A percentile compares a stretch with the other conserved stretches of the same genome.
Conservation (phyloP, 768 basidiomycete species). For the Termitomyces sp. region DNA sequence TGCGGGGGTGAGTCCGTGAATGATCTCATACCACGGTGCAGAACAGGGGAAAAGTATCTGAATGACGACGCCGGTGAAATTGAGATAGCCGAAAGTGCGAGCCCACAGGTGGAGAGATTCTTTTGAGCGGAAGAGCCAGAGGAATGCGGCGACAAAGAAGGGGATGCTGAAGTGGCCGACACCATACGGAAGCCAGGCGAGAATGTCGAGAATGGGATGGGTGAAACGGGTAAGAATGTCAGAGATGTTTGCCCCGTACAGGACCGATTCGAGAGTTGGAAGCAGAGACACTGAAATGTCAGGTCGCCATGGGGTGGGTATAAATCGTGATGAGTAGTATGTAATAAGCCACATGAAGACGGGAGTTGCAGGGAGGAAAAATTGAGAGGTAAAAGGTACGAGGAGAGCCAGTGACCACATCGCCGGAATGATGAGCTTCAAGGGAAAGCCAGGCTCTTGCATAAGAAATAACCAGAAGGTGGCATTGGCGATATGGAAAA, state of each 20-base stretch:
- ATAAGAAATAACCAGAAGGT: conserved; percentile 71
- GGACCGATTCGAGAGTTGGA: conserved; percentile 89
- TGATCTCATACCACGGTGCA: conserved; percentile 96
- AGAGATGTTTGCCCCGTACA: conserved; percentile 97
- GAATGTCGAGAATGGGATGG: conserved; percentile 84
- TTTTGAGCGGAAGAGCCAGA: conserved; percentile 88
- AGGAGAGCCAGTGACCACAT: conserved; percentile 65
- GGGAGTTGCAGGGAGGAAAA: conserved; percentile 85
- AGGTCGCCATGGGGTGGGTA: conserved; percentile 72
- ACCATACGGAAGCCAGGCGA: conserved; percentile 98
- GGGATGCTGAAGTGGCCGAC: conserved; percentile 86
- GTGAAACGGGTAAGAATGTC: conserved; percentile 95
- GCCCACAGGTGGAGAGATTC: conserved; percentile 81
- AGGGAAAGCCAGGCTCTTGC: conserved; percentile 60
- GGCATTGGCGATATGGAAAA: conserved; percentile 59
- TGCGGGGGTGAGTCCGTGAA: conserved; percentile 93
- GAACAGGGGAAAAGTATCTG: conserved; percentile 91
- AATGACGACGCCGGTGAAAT: conserved; percentile 77
- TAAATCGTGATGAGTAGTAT: conserved; percentile 84
- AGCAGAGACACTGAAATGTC: conserved; percentile 87
- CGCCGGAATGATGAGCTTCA: conserved; percentile 73
- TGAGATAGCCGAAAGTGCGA: conserved; percentile 89
- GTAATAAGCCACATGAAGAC: conserved; percentile 82
- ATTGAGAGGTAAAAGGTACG: conserved; percentile 84
- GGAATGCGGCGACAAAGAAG: conserved; percentile 75